A percentile compares a stretch with the other conserved stretches of the same genome.
Evolutionary conservation across 2,329 filamentous ascomycete genomes (phyloP).

Genomic region (Geosmithia putterillii): DNA sequence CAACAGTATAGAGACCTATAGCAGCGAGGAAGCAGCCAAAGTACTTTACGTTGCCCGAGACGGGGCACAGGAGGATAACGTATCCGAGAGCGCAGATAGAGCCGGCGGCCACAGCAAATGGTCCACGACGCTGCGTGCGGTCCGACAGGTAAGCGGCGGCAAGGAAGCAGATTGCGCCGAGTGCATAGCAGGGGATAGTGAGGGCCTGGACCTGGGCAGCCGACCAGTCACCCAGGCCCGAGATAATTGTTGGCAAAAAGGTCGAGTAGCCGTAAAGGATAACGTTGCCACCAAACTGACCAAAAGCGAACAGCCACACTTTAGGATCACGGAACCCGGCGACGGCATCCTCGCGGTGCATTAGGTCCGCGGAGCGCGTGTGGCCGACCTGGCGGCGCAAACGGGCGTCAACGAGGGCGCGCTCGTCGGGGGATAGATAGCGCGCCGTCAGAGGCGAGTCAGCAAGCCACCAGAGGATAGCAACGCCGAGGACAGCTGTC

Average conservation of each 20-base stretch:
- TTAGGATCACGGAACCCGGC: constrained; percentile 49
- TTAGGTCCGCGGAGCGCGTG: constrained; percentile 12
- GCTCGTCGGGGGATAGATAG: constrained; percentile 41
- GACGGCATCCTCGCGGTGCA: constrained; percentile 40
- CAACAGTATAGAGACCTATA: constrained; percentile 41
- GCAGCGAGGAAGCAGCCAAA: constrained; percentile 51
- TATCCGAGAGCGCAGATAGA: constrained; percentile 42
- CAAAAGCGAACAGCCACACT: constrained; percentile 48
- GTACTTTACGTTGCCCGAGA: constrained; percentile 42
- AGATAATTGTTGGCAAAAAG: constrained; percentile 56
- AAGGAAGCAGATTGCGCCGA: constrained; percentile 49
- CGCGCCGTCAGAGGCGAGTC: constrained; percentile 32
- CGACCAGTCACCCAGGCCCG: constrained; percentile 36
- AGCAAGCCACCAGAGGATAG: constrained; percentile 14
- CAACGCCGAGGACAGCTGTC: constrained; percentile 17
- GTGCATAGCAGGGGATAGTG: constrained; percentile 53
- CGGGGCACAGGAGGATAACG: constrained; percentile 42
- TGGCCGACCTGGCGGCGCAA: constrained; percentile 15
- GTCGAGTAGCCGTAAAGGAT: constrained; percentile 52
- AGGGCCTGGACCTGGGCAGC: constrained; percentile 41
- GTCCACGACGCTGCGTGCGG: constrained; percentile 38
- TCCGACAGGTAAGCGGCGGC: constrained; percentile 45
- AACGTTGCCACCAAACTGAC: constrained; percentile 48
- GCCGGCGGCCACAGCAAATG: constrained; percentile 40
- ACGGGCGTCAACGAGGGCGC: constrained; percentile 18